Conservation (phyloP, 2,329 filamentous ascomycete genomes). For the Aspergillus latus region DNA sequence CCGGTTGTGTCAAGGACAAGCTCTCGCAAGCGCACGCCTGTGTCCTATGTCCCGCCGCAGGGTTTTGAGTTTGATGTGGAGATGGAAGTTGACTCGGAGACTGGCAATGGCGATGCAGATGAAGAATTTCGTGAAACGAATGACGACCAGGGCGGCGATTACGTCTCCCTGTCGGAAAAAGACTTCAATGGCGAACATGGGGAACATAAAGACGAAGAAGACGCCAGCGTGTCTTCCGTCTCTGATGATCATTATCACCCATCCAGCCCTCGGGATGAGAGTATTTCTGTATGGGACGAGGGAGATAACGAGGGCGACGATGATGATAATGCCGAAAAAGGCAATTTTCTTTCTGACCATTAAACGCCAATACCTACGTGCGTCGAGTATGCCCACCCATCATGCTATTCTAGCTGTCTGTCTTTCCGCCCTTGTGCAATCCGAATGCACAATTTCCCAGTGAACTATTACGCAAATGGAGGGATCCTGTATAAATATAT, state of each 20-base stretch:
- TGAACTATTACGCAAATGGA: too few relatives aligned
- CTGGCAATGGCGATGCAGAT: not conserved
- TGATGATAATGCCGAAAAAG: not conserved
- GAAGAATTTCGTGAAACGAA: not conserved
- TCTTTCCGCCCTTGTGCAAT: too few relatives aligned
- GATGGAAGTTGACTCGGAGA: constrained; percentile 1
- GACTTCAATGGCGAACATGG: not conserved
- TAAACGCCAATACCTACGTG: too few relatives aligned
- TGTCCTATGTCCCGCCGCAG: not conserved
- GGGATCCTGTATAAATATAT: too few relatives aligned
- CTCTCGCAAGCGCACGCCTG: not conserved
- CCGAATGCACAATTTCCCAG: too few relatives aligned
- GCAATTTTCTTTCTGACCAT: not conserved
- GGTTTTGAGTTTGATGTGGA: not conserved
- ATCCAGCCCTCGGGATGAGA: not conserved
- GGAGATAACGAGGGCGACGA: not conserved
- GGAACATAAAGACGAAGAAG: not conserved
- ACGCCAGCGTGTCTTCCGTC: not conserved
- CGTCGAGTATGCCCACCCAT: too few relatives aligned
- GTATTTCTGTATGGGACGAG: not conserved
- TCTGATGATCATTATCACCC: not conserved
- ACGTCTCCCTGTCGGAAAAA: not conserved
- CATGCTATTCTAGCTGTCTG: too few relatives aligned
- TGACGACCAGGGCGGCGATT: not conserved
- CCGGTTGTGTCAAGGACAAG: not conserved